Conservation (phyloP, 345 rosid species). For the Litchi chinensis region DNA sequence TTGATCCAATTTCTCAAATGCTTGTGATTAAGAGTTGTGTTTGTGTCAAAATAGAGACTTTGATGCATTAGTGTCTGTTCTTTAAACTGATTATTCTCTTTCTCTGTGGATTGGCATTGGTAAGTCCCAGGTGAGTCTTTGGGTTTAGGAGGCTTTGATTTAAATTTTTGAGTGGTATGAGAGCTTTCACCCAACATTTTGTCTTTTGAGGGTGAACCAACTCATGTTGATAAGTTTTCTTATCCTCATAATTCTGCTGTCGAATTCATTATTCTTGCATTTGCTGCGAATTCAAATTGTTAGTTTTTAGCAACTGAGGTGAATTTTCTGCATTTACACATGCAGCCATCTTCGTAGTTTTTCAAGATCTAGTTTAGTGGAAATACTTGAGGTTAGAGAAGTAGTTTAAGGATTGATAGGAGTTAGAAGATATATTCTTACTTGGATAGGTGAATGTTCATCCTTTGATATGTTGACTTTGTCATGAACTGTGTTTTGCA, state of each 20-base stretch:
- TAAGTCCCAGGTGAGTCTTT: background rate
- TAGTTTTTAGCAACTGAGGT: background rate
- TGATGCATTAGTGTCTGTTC: background rate
- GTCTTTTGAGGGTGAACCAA: background rate
- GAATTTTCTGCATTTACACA: background rate
- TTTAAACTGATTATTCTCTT: background rate
- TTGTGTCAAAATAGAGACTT: background rate
- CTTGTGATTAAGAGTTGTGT: background rate
- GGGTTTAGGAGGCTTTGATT: background rate
- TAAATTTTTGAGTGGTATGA: background rate
- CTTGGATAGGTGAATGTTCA: slow-evolving; percentile 7
- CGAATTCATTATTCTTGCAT: background rate
- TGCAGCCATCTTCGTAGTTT: background rate
- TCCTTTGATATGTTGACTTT: slow-evolving; percentile 18
- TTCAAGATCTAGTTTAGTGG: background rate
- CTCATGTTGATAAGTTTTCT: background rate
- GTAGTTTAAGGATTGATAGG: slow-evolving; percentile 6
- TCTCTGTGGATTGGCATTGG: background rate
- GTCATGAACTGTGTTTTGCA: slow-evolving; percentile 30
- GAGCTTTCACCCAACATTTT: background rate
- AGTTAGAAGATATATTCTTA: slow-evolving; percentile 6
- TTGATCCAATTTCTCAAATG: slow-evolving; percentile 1
- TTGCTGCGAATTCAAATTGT: background rate
- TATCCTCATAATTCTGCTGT: background rate
- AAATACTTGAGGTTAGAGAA: background rate